These are phyloP conservation scores for Clonostachys chloroleuca DNA, from an alignment of 2,329 filamentous ascomycete species.

Conservation along the genomic window DNA sequence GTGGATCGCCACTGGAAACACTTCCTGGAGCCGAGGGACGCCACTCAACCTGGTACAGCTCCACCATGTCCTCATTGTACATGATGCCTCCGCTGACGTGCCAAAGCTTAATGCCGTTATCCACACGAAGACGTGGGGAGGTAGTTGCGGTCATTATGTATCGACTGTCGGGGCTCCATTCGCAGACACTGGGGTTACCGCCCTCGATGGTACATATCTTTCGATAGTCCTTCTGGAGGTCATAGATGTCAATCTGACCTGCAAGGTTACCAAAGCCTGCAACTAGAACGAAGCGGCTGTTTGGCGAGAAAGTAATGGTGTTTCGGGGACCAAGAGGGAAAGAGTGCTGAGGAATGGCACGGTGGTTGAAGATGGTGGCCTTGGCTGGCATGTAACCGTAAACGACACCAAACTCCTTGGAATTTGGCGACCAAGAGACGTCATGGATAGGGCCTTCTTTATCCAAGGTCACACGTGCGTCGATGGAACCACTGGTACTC, in stretches of 20 bases:
- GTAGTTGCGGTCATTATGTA: slow-evolving; percentile 98
- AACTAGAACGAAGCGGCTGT: slow-evolving; percentile 86
- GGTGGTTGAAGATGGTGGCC: slow-evolving; percentile 94
- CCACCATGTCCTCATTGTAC: slow-evolving; percentile 93
- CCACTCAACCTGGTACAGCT: slow-evolving; percentile 90
- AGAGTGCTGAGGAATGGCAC: slow-evolving; percentile 75
- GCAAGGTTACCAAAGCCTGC: slow-evolving; percentile 97
- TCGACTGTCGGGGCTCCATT: slow-evolving; percentile 94
- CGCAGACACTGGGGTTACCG: slow-evolving; percentile 91
- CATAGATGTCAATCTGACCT: slow-evolving; percentile 96
- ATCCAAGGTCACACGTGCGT: slow-evolving; percentile 86
- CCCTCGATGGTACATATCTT: slow-evolving; percentile 94
- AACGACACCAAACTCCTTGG: slow-evolving; percentile 94
- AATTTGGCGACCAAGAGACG: slow-evolving; percentile 97
- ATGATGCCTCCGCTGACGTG: slow-evolving; percentile 84
- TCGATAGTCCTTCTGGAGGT: slow-evolving; percentile 87
- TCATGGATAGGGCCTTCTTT: slow-evolving; percentile 98
- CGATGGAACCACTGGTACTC: slow-evolving; percentile 85
- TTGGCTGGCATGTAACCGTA: slow-evolving; percentile 99
- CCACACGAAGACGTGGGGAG: slow-evolving; percentile 88
- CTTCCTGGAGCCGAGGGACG: slow-evolving; percentile 65
- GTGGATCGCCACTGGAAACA: slow-evolving; percentile 61
- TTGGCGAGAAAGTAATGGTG: slow-evolving; percentile 91
- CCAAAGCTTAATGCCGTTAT: slow-evolving; percentile 95
- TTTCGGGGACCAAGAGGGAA: slow-evolving; percentile 89